Percentiles rank a stretch among this genome's conserved stretches.
These are phyloP conservation scores for Hymenoscyphus repandus DNA, from an alignment of 2,329 filamentous ascomycete genomes.

Conservation along the genomic window DNA sequence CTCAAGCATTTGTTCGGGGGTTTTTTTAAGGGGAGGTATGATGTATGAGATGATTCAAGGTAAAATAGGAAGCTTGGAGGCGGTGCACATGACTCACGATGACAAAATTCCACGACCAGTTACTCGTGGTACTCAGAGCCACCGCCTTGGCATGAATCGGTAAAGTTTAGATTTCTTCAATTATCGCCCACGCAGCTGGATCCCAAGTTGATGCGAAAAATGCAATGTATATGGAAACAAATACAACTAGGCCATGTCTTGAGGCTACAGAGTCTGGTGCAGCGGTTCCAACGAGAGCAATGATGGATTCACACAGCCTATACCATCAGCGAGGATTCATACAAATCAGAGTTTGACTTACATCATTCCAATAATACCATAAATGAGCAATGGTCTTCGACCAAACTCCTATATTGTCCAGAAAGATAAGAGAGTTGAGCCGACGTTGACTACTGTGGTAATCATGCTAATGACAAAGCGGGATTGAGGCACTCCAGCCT, in stretches of 20 bases:
- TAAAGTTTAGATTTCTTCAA: constrained; percentile 86
- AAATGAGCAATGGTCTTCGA: constrained; percentile 57
- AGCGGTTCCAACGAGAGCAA: constrained; percentile 52
- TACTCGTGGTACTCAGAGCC: constrained; percentile 76
- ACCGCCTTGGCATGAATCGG: constrained; percentile 73
- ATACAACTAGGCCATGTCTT: constrained; percentile 28
- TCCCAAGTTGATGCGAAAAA: constrained; percentile 79
- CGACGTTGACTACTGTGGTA: constrained; percentile 56
- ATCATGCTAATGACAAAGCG: constrained; percentile 58
- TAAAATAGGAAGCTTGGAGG: too few relatives aligned
- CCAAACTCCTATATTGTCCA: constrained; percentile 60
- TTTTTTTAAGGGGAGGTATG: too few relatives aligned
- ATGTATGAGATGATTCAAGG: too few relatives aligned
- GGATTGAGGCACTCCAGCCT: constrained; percentile 43
- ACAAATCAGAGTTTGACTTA: background rate
- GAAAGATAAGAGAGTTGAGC: constrained; percentile 58
- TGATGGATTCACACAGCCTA: constrained; percentile 48
- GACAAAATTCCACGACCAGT: constrained; percentile 82
- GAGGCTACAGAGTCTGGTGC: constrained; percentile 37
- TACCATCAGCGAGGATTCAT: background rate
- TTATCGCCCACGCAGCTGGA: constrained; percentile 71
- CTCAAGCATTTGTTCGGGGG: too few relatives aligned
- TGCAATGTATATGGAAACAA: constrained; percentile 80
- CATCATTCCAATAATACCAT: constrained; percentile 63
- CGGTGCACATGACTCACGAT: too few relatives aligned